Evolutionary conservation across 768 basidiomycete species (phyloP).

Genomic region (Phaeolepiota aurea): DNA sequence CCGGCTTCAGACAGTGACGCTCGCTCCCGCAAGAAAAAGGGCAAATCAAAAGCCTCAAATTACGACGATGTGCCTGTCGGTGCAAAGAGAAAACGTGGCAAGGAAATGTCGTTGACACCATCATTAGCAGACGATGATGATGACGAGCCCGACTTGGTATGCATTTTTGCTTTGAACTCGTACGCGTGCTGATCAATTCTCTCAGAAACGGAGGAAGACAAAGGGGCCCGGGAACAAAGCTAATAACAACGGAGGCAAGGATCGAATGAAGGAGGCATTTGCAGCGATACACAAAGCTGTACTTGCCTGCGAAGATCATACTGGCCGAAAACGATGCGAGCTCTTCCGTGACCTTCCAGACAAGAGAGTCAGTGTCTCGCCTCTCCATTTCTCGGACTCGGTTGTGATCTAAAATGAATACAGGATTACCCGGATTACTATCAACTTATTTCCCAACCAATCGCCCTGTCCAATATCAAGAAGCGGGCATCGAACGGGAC

Average conservation of each 20-base stretch:
- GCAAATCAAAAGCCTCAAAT: constrained; percentile 47
- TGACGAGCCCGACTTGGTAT: constrained; percentile 60
- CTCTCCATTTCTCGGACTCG: constrained; percentile 9
- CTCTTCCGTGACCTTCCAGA: constrained; percentile 86
- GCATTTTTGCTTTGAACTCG: constrained; percentile 14
- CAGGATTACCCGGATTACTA: constrained; percentile 94
- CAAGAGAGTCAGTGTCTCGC: constrained; percentile 42
- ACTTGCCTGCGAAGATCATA: constrained; percentile 58
- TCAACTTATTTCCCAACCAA: constrained; percentile 78
- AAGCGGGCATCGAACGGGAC: constrained; percentile 58
- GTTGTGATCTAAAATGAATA: not conserved
- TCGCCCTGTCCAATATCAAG: constrained; percentile 80
- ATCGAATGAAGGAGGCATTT: constrained; percentile 81
- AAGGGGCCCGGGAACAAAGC: constrained; percentile 23
- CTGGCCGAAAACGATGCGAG: constrained; percentile 75
- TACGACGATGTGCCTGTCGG: constrained; percentile 37
- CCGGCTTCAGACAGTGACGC: constrained; percentile 55
- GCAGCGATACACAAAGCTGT: constrained; percentile 71
- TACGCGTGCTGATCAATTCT: constrained; percentile 5
- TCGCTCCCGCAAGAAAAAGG: constrained; percentile 60
- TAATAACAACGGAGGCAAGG: constrained; percentile 31
- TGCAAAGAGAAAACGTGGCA: constrained; percentile 74
- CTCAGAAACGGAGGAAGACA: constrained; percentile 81
- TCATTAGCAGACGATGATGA: constrained; percentile 76
- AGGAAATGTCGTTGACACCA: constrained; percentile 71